These are phyloP conservation scores for Taphrina populina DNA, from an alignment of 1,139 yeast genomes.

Conservation along the genomic window DNA sequence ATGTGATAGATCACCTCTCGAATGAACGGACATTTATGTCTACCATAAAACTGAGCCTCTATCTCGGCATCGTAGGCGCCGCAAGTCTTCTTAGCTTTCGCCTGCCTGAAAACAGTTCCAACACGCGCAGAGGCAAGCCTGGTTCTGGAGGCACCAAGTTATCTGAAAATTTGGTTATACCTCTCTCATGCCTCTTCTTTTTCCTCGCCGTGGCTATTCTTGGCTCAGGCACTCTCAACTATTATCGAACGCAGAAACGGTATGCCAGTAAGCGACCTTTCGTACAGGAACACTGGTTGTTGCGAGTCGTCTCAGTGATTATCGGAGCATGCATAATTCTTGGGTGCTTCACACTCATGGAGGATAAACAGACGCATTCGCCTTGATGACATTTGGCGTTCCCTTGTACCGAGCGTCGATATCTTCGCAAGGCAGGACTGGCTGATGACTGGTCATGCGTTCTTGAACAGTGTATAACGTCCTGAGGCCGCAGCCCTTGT, in stretches of 20 bases:
- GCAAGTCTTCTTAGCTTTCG: slow-evolving; percentile 20
- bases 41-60: slow-evolving; percentile 17
- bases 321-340: slow-evolving; percentile 12
- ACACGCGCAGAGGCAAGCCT: no score
- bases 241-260: slow-evolving; percentile 12
- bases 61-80: slow-evolving; percentile 15
- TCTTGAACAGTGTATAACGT: no score
- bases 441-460: no score
- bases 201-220: slow-evolving; percentile 14
- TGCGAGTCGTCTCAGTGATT: neutral
- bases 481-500: no score
- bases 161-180: slow-evolving; percentile 3
- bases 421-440: no score
- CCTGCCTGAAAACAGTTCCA: slow-evolving; percentile 7
- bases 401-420: no score
- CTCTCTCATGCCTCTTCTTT: slow-evolving; percentile 18
- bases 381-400: no score
- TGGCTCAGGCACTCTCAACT: neutral
- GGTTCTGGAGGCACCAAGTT: neutral
- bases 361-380: no score
- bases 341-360: slow-evolving; percentile 10
- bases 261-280: slow-evolving; percentile 3
- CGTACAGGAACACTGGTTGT: slow-evolving; percentile 19
- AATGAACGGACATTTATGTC: slow-evolving; percentile 32
- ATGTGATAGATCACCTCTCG: slow-evolving; percentile 23